A percentile compares a stretch with the other conserved stretches of the same genome.
These are phyloP conservation scores for Fagopyrum tataricum DNA, from an alignment of 148 eudicot species.

Conservation along the genomic window DNA sequence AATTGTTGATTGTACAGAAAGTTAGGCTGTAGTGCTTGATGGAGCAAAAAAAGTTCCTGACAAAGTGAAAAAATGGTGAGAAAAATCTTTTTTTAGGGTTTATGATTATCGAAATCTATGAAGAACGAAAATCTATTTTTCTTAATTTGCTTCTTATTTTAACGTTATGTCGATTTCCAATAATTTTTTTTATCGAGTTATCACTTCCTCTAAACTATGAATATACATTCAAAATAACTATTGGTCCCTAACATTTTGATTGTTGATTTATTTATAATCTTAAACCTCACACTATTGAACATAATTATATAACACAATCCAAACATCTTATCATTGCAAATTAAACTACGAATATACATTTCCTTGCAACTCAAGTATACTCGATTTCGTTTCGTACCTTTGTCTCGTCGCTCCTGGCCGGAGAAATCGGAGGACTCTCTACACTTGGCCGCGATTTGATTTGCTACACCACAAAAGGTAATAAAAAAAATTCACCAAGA, in stretches of 20 bases:
- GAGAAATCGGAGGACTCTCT: constrained; percentile 61
- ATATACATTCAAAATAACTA: too few species aligned
- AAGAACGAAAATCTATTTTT: background rate
- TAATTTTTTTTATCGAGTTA: too few species aligned
- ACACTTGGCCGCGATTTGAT: constrained; percentile 24
- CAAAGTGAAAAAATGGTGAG: constrained; percentile 9
- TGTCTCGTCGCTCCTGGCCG: constrained; percentile 60
- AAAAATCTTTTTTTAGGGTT: constrained; percentile 1
- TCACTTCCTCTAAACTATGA: too few species aligned
- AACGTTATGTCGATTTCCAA: too few species aligned
- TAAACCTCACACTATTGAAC: background rate
- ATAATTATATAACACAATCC: background rate
- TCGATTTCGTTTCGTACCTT: constrained; percentile 36
- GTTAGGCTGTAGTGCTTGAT: constrained; percentile 72
- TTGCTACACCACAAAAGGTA: background rate
- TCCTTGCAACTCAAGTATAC: background rate
- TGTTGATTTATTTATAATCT: too few species aligned
- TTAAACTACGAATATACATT: background rate
- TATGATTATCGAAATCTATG: background rate
- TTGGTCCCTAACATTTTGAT: too few species aligned
- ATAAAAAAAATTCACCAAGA: background rate
- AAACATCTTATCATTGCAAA: background rate
- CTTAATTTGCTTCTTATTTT: too few species aligned
- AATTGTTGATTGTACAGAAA: constrained; percentile 63
- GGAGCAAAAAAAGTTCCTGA: constrained; percentile 73